Evolutionary conservation across 73 alveolate genomes (phyloP), one percentile per base, ranked within the genome.

Genomic region (Halteria grandinella): DNA sequence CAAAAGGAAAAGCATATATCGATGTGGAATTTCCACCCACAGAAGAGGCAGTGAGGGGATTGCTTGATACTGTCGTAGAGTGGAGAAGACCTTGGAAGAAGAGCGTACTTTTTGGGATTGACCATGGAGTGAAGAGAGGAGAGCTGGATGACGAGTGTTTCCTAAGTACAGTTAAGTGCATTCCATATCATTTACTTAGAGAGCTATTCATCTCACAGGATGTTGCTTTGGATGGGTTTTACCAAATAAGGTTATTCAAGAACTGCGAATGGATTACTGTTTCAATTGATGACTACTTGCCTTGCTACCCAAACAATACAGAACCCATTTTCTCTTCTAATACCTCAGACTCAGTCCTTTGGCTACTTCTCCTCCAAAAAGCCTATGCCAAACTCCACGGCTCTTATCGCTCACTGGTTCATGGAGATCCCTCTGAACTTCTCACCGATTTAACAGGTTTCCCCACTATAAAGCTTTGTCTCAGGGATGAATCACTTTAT

Each of bases 321-420:
- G n/a, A n/a, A n/a, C 99, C 99, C 11, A 89, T 89, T 23, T 89
- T 86, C 71, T 79, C 92, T 4, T n/a, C n/a, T n/a, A n/a, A n/a
- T n/a, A n/a, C n/a, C n/a, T n/a, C n/a, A n/a, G n/a, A n/a, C n/a
- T n/a, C n/a, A n/a, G 95, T 92, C 62, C 84, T 89, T 39, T 94
- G 98, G 98, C 95, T 92, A 18, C 92, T 92, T 28, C 55, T 94
- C 21, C 71, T 95, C 23, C 98, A 94, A 69, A 94, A 94, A 57
- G 99, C 97, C 23, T 94, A 93, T 91, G 98, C 99, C 3, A 94
- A 94, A 87, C 51, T 94, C 27, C 97, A 94, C 89, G 92, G 97
- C 50, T 57, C 83, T 72, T 79, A 80, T 71, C 87, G 85, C 79
- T 48, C 60, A 48, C 84, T 91, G 4, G 88, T 78, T 31, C 93